phyloP scores from a whole-genome alignment of 148 eudicot species.

The Beta vulgaris region DNA sequence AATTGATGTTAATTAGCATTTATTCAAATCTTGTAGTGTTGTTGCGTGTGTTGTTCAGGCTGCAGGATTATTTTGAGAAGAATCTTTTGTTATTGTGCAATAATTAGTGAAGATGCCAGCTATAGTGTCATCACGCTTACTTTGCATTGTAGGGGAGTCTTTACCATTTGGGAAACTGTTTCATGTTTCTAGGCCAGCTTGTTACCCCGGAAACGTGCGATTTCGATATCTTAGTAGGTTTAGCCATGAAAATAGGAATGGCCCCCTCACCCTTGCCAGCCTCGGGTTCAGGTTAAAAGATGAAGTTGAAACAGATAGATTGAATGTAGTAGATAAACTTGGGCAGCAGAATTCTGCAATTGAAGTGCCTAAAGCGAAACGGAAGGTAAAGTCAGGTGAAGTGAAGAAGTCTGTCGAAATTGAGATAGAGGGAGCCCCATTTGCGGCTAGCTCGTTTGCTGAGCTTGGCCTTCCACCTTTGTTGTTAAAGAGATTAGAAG shows the following conservation, averaged over 20 bases:
- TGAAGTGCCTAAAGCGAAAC: constrained; percentile 45
- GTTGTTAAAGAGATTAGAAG: constrained; percentile 64
- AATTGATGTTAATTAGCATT: too few relatives aligned
- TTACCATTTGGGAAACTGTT: constrained; percentile 46
- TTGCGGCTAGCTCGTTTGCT: constrained; percentile 77
- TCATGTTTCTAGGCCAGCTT: constrained; percentile 39
- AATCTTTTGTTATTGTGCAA: neutral
- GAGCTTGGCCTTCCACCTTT: constrained; percentile 86
- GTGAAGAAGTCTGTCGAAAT: constrained; percentile 45
- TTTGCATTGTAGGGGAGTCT: constrained; percentile 64
- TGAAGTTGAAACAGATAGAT: constrained; percentile 30
- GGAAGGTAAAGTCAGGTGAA: constrained; percentile 30
- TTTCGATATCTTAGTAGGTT: constrained; percentile 42
- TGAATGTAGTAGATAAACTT: constrained; percentile 30
- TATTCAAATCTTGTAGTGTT: neutral
- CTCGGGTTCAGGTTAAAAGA: constrained; percentile 56
- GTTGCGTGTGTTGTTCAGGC: neutral
- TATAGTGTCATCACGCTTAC: constrained; percentile 52
- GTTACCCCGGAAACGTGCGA: constrained; percentile 36
- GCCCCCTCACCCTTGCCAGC: constrained; percentile 63
- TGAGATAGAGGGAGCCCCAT: constrained; percentile 59
- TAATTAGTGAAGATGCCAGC: constrained; percentile 44
- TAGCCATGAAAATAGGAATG: constrained; percentile 33
- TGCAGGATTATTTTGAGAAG: neutral
- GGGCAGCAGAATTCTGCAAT: constrained; percentile 27